Evolutionary conservation across 176 grass and related monocot genomes (phyloP).

Genomic region (Pontederia crassipes): DNA sequence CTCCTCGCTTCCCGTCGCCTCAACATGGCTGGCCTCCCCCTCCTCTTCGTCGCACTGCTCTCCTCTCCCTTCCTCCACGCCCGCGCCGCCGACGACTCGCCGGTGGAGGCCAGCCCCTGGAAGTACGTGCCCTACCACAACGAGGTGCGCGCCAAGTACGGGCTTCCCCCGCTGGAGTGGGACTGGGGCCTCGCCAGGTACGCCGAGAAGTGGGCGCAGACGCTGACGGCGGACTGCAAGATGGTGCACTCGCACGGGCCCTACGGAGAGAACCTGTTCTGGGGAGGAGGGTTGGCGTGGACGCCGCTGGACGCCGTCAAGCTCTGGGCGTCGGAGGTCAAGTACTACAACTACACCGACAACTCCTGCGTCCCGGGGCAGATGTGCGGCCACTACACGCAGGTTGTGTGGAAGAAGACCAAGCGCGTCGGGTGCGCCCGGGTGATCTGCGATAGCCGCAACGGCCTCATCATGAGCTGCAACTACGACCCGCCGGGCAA

Average conservation of each 20-base stretch:
- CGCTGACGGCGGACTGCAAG: neutral
- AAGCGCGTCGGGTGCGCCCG: conserved; percentile 4
- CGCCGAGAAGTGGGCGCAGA: conserved; percentile 2
- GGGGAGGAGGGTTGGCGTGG: conserved; percentile 9
- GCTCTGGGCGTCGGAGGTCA: conserved; percentile 3
- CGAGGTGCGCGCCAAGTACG: neutral
- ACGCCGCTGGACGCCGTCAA: neutral
- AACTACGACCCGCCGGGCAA: conserved; percentile 20
- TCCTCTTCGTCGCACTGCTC: too few species aligned
- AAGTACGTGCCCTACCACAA: conserved; percentile 5
- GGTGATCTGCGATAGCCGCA: conserved; percentile 2
- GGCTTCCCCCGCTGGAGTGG: neutral
- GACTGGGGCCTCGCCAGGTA: neutral
- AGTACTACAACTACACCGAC: conserved; percentile 6
- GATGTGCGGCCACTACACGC: conserved; percentile 19
- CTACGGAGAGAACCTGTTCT: conserved; percentile 26
- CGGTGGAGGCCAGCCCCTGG: neutral
- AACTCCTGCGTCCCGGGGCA: neutral
- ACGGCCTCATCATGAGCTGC: conserved; percentile 19
- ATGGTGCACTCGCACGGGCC: conserved; percentile 12
- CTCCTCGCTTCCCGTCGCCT: too few species aligned
- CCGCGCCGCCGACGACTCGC: too few species aligned
- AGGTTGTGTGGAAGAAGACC: conserved; percentile 19
- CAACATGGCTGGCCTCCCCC: too few species aligned
- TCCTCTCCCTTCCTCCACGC: too few species aligned